A percentile compares a stretch with the other conserved stretches of the same genome.
phyloP scores from a whole-genome alignment of 108 stramenopile genomes.

The Aurantiochytrium sp. region DNA sequence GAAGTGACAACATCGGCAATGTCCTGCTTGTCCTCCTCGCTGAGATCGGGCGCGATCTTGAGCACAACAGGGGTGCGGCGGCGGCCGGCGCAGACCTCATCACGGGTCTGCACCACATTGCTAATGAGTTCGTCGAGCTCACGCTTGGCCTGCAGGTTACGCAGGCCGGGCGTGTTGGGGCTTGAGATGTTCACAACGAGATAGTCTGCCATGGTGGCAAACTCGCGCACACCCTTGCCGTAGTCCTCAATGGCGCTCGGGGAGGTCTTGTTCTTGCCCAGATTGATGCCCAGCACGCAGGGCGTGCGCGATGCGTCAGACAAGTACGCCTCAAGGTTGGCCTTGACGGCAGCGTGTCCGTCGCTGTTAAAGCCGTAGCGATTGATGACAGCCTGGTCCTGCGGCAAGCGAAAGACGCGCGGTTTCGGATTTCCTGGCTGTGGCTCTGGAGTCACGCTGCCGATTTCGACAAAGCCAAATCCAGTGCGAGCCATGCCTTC shows the following conservation, averaged over 20 bases:
- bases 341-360: slow-evolving; percentile 58
- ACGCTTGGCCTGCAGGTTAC: slow-evolving; percentile 63
- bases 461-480: slow-evolving; percentile 75
- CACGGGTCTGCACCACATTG: slow-evolving; percentile 53
- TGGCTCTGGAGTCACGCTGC: slow-evolving; percentile 74
- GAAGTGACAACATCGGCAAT: slow-evolving; percentile 59
- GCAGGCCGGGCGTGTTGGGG: slow-evolving; percentile 87
- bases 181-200: slow-evolving; percentile 80
- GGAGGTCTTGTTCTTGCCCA: slow-evolving; percentile 86
- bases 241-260: slow-evolving; percentile 56
- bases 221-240: slow-evolving; percentile 56
- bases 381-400: slow-evolving; percentile 84
- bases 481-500: slow-evolving; percentile 67
- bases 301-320: neutral
- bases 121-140: slow-evolving; percentile 55
- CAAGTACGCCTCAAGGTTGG: slow-evolving; percentile 31
- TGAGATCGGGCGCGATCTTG: slow-evolving; percentile 86
- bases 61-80: slow-evolving; percentile 64
- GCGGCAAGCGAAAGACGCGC: slow-evolving; percentile 77
- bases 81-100: slow-evolving; percentile 26
- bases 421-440: slow-evolving; percentile 91
- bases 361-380: slow-evolving; percentile 86
- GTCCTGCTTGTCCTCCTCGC: slow-evolving; percentile 59
- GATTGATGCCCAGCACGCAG: slow-evolving; percentile 58
- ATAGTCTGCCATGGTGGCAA: slow-evolving; percentile 83